Base-by-base conservation (phyloP, 495 filamentous ascomycete species). In the Parathielavia appendiculata region DNA sequence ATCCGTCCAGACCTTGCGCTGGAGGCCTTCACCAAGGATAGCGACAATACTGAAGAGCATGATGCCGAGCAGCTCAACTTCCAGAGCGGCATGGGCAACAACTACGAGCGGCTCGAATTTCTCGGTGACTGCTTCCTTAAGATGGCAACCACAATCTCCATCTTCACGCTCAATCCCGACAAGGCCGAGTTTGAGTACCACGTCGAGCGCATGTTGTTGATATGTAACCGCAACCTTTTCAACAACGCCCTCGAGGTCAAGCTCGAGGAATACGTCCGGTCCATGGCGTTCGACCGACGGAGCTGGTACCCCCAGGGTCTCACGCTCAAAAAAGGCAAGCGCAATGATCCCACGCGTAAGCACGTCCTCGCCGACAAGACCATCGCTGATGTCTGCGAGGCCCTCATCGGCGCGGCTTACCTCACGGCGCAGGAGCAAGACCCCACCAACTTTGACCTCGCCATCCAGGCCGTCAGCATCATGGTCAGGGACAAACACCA, bases 341-440 rank as follows among this genome's bases (percentile, higher is more conserved):
- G 22, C 14, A 78, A 75, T 8, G 74, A 81, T 56, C 67, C 71
- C 22, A 45, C 20, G 0, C 58, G 57, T 0, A 63, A 60, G 32
- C 92, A 97, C 64, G 66, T 73, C 0, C 81, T 98, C 7, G 88
- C 83, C 4, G 88, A 96, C 66, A 98, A 98, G 72, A 85, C 89
- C 5, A 87, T 96, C 68, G 93, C 93, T n/a, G 93, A 98, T 74
- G 92, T 98, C 19, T 96, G 90, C 57, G 93, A 98, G 70, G 93
- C 93, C 4, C 67, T 97, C 60, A 97, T 98, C 53, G 93, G 91
- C 16, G 93, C 92, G 5, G 86, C 93, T 0, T 80, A 95, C 44
- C 76, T 96, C 10, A 83, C 86, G 2, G 76, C 80, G 14, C 63
- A 76, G 44, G 50, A 56, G 14, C 19, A 52, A 9, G 26, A 22